A percentile compares a stretch with the other conserved stretches of the same genome.
These are phyloP conservation scores for Cenococcum geophilum DNA, from an alignment of 495 filamentous ascomycete genomes.

Conservation along the genomic window DNA sequence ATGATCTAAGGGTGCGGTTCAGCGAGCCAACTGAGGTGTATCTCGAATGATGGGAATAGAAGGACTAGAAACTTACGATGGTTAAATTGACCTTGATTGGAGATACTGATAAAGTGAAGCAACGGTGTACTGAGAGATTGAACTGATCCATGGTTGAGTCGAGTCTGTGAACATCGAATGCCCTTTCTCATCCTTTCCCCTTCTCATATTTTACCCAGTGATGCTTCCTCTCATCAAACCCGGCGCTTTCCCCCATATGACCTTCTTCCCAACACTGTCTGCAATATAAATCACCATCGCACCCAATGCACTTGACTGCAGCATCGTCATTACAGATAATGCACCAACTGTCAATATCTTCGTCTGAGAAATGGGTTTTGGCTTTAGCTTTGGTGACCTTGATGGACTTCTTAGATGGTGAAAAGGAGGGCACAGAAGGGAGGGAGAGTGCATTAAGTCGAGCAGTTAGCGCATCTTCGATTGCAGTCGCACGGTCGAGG, in stretches of 20 bases:
- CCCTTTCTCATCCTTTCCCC: not conserved
- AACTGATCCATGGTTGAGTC: too few species aligned
- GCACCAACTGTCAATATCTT: slow-evolving; percentile 63
- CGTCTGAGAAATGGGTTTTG: slow-evolving; percentile 44
- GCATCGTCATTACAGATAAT: slow-evolving; percentile 64
- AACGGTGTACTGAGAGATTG: too few species aligned
- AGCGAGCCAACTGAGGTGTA: too few species aligned
- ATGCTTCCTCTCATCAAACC: slow-evolving; percentile 49
- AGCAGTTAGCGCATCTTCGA: slow-evolving; percentile 30
- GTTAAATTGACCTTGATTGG: too few species aligned
- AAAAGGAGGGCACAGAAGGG: slow-evolving; percentile 51
- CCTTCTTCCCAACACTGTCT: slow-evolving; percentile 62
- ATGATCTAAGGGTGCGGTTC: too few species aligned
- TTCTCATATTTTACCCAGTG: slow-evolving; percentile 26
- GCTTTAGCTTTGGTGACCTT: slow-evolving; percentile 27
- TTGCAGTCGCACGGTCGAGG: slow-evolving; percentile 16
- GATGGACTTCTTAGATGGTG: slow-evolving; percentile 40
- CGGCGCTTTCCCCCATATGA: slow-evolving; percentile 53
- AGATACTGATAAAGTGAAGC: too few species aligned
- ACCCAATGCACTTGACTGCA: slow-evolving; percentile 54
- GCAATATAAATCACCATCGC: slow-evolving; percentile 62
- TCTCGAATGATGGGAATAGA: too few species aligned
- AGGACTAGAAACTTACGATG: too few species aligned
- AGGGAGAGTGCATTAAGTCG: slow-evolving; percentile 36
- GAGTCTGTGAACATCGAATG: too few species aligned